Evolutionary conservation across 1,284 basidiomycete genomes (phyloP), one percentile per base, ranked within the genome.

Genomic region (Meripilus lineatus): DNA sequence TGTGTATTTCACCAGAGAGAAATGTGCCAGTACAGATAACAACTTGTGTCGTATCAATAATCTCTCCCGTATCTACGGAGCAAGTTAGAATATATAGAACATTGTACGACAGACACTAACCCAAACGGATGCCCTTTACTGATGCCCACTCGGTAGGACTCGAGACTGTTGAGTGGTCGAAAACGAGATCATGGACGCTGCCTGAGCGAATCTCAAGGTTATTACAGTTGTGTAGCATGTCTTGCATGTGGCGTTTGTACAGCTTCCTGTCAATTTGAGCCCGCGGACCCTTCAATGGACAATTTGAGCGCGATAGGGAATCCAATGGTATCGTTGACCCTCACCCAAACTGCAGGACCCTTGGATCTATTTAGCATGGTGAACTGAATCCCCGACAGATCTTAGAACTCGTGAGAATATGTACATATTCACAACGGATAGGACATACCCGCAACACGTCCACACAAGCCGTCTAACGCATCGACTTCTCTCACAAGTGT

Each of bases 11-110:
- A 13, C 89, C 92, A 2, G 84, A 84, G 13, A 95, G 73, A 58
- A 95, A 95, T 0, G 92, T 95, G 10, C 92, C 92, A 0, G 92
- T 94, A 52, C 90, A 92, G 17, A 94, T 77, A 22, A 94, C 84
- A 4, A 93, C 84, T 52, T 88, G 79, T 2, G 83, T 82, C 55
- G 90, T 93, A 6, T 67, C 65, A 26, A 94, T 80, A 7, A 80
- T 57, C 39, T 92, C 84, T n/a, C 90, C 89, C 0, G 75, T 72
- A 25, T 89, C 87, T 87, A 58, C 3, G 35, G n/a, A 10, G 32
- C 21, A 4, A 30, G 51, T 21, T 14, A 54, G 40, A 17, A 42
- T 42, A 11, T 18, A 33, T 2, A 23, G 20, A 23, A 14, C 18
- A 24, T 11, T 20, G 21, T 14, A 38, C 40, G 14, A 14, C 13